Evolutionary conservation across 176 grass and related monocot species (phyloP), one percentile per base, ranked within the genome.

Genomic region (Bothriochloa decipiens): DNA sequence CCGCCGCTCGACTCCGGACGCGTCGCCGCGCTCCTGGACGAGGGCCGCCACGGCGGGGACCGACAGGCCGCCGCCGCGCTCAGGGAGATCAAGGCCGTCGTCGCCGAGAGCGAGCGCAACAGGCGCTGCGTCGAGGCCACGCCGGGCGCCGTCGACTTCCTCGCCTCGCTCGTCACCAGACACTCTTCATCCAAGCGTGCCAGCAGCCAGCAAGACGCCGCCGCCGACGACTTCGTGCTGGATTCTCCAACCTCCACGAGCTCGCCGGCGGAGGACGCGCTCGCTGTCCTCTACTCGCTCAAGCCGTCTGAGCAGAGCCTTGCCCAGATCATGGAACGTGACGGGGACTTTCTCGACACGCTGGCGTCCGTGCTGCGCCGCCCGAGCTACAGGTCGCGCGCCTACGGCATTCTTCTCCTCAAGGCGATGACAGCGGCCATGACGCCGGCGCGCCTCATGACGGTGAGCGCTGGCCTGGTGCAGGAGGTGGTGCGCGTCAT

Each of bases 91-190:
- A 84, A 74, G 22, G 50, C 70, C 57, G 47, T 86, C 76, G 87
- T 86, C 65, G 80, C 64, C 11, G 88, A 96, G 86, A 91, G 91
- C 81, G 93, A 96, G 8, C 89, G 87, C 11, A 96, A 82, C 84
- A 70, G 68, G 58, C 80, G 88, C 4, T 87, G 88, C 65, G 82
- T 90, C 53, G 84, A 88, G 80, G 89, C 49, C 57, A 80, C 81
- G 0, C 32, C 81, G 0, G 89, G 85, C 3, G 81, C 81, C 41
- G 7, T 91, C 70, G 89, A 87, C 6, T 91, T 91, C 76, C 85
- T 91, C 76, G 76, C 75, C 23, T 84, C 85, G 2, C 10, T 91
- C 64, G 20, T 91, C 76, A 6, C 0, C 14, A 83, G 35, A 29
- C 18, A 83, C 27, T 52, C 49, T 52, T 20, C 55, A 23, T 53